Conservation (phyloP, 169 alveolate genomes). For the Plasmodium inui region DNA sequence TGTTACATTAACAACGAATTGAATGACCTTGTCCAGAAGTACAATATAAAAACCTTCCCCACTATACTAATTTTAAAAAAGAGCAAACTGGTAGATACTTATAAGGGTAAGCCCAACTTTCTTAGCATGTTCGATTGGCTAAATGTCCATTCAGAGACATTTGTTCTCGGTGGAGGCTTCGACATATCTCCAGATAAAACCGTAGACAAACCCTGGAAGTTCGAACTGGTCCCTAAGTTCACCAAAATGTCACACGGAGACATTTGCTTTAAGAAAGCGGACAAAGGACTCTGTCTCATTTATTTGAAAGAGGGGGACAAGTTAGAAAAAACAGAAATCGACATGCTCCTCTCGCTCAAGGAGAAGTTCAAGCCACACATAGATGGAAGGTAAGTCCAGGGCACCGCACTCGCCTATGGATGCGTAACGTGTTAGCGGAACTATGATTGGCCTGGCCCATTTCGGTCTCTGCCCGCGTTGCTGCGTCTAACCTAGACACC, state of each 20-base stretch:
- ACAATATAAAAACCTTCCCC: slow-evolving; percentile 91
- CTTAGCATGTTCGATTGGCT: slow-evolving; percentile 93
- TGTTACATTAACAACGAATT: slow-evolving; percentile 83
- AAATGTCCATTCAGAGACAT: slow-evolving; percentile 95
- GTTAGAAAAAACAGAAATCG: slow-evolving; percentile 81
- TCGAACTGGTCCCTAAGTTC: slow-evolving; percentile 87
- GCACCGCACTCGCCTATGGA: not conserved
- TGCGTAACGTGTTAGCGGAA: not conserved
- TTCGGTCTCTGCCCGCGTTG: not conserved
- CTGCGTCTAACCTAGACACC: not conserved
- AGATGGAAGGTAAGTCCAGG: slow-evolving; percentile 76
- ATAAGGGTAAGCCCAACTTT: slow-evolving; percentile 92
- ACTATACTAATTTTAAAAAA: slow-evolving; percentile 87
- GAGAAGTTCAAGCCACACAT: slow-evolving; percentile 87
- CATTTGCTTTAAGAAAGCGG: slow-evolving; percentile 88
- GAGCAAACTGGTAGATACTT: slow-evolving; percentile 86
- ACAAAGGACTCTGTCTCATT: slow-evolving; percentile 87
- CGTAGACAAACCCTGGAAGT: slow-evolving; percentile 90
- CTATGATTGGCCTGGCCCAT: not conserved
- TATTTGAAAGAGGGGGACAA: slow-evolving; percentile 84
- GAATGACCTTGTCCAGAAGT: slow-evolving; percentile 87
- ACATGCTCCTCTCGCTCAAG: slow-evolving; percentile 87
- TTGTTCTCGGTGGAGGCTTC: slow-evolving; percentile 95
- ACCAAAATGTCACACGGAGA: slow-evolving; percentile 88
- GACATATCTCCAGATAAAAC: slow-evolving; percentile 85